A percentile compares a stretch with the other conserved stretches of the same genome.
These are phyloP conservation scores for Papiliotrema terrestris DNA, from an alignment of 1,284 basidiomycete genomes.

Conservation along the genomic window DNA sequence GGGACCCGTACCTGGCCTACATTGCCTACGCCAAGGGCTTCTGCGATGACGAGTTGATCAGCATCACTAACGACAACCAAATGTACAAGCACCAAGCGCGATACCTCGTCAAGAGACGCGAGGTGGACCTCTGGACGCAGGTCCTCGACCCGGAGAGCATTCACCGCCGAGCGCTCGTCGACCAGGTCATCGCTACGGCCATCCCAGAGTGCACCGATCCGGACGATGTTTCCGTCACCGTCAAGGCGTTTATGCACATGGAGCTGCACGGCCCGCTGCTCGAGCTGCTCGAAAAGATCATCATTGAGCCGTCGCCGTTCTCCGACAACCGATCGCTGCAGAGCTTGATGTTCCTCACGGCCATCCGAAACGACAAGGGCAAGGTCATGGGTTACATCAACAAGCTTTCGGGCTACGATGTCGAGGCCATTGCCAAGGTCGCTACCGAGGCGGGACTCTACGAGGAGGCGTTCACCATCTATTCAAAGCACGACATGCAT, in stretches of 20 bases:
- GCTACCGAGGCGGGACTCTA: conserved; percentile 93
- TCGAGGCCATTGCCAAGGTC: conserved; percentile 92
- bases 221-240: conserved; percentile 96
- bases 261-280: conserved; percentile 97
- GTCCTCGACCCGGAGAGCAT: conserved; percentile 88
- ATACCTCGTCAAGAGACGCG: conserved; percentile 94
- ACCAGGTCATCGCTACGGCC: conserved; percentile 93
- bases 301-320: conserved; percentile 95
- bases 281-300: conserved; percentile 97
- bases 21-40: conserved; percentile 99
- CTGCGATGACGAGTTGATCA: conserved; percentile 96
- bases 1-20: conserved; percentile 97
- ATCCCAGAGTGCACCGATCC: conserved; percentile 97
- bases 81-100: conserved; percentile 99
- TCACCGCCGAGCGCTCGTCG: conserved; percentile 88
- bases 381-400: conserved; percentile 99
- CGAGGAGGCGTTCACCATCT: conserved; percentile 95
- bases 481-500: conserved; percentile 91
- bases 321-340: conserved; percentile 95
- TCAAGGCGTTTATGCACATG: conserved; percentile 97
- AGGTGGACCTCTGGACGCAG: conserved; percentile 94
- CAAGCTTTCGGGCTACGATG: conserved; percentile 93
- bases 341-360: conserved; percentile 90
- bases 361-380: conserved; percentile 96
- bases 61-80: conserved; percentile 97